Conservation (phyloP, 78 protist species). For the Pelomyxa schiedti region DNA sequence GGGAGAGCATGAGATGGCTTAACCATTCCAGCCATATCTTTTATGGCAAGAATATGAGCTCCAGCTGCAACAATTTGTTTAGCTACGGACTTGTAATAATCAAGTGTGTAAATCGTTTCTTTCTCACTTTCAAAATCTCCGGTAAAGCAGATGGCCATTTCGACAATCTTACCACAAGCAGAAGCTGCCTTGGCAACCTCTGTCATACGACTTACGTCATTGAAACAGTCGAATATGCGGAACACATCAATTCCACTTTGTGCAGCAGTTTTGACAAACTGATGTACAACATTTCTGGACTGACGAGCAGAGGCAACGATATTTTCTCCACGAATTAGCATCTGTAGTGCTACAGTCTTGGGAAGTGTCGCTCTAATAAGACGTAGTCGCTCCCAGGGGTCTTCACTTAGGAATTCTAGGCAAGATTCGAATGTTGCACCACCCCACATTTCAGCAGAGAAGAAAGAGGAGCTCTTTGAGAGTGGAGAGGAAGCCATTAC, state of each 20-base stretch:
- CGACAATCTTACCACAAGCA: conserved; percentile 65
- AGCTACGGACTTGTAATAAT: conserved; percentile 66
- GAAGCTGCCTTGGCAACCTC: conserved; percentile 67
- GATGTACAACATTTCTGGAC: conserved; percentile 77
- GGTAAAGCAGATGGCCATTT: conserved; percentile 66
- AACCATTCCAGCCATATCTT: conserved; percentile 84
- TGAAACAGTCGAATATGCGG: conserved; percentile 84
- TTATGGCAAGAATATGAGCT: conserved; percentile 54
- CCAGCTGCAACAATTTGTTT: conserved; percentile 26
- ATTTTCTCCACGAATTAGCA: conserved; percentile 65
- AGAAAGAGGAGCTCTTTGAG: background rate
- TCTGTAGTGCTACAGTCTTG: conserved; percentile 68
- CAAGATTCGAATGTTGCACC: conserved; percentile 89
- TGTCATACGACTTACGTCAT: conserved; percentile 55
- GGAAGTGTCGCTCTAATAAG: conserved; percentile 34
- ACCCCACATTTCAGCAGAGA: conserved; percentile 77
- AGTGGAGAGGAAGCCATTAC: conserved; percentile 27
- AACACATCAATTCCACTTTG: conserved; percentile 68
- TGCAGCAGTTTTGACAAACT: conserved; percentile 34
- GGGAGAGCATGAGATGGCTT: conserved; percentile 37
- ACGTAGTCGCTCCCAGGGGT: conserved; percentile 70
- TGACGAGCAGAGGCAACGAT: conserved; percentile 80
- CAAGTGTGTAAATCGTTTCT: conserved; percentile 54
- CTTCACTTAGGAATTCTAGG: conserved; percentile 69
- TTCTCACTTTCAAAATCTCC: conserved; percentile 53